A percentile compares a stretch with the other conserved stretches of the same genome.
Evolutionary conservation across 2,329 filamentous ascomycete species (phyloP).

Genomic region (Dothidotthia symphoricarpi): DNA sequence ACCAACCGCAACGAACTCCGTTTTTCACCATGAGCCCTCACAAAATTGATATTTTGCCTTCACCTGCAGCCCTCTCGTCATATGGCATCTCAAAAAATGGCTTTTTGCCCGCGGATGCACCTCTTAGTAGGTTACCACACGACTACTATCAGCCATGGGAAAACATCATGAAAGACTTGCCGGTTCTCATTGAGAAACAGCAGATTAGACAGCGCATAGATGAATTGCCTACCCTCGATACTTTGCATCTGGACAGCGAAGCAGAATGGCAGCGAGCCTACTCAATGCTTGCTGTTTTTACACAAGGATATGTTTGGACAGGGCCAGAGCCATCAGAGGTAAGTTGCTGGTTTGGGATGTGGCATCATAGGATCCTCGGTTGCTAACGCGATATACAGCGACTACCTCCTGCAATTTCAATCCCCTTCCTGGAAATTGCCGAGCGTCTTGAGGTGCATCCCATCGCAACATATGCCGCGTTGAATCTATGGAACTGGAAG

Average conservation of each 20-base stretch:
- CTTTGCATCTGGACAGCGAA: constrained; percentile 69
- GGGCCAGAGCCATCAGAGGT: constrained; percentile 69
- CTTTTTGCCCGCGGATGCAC: constrained; percentile 74
- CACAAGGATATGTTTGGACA: constrained; percentile 80
- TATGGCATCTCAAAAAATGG: constrained; percentile 78
- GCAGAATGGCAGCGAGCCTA: constrained; percentile 83
- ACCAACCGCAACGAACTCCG: constrained; percentile 1
- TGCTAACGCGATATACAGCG: constrained; percentile 19
- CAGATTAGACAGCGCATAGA: constrained; percentile 71
- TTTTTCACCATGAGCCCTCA: constrained; percentile 30
- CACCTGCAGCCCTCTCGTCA: constrained; percentile 54
- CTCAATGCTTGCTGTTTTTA: constrained; percentile 66
- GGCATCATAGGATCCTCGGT: neutral
- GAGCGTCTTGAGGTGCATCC: constrained; percentile 36
- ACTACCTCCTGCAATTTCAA: constrained; percentile 31
- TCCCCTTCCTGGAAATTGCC: constrained; percentile 30
- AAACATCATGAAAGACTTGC: constrained; percentile 70
- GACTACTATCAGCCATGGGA: constrained; percentile 91
- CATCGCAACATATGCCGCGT: constrained; percentile 35
- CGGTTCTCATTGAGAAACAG: constrained; percentile 71
- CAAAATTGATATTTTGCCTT: constrained; percentile 23
- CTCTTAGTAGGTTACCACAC: constrained; percentile 71
- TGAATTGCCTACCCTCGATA: constrained; percentile 70
- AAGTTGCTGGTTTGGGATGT: constrained; percentile 22
- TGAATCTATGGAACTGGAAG: constrained; percentile 40